Evolutionary conservation across 768 basidiomycete genomes (phyloP), one percentile per base, ranked within the genome.

Genomic region (Amanita exitialis): DNA sequence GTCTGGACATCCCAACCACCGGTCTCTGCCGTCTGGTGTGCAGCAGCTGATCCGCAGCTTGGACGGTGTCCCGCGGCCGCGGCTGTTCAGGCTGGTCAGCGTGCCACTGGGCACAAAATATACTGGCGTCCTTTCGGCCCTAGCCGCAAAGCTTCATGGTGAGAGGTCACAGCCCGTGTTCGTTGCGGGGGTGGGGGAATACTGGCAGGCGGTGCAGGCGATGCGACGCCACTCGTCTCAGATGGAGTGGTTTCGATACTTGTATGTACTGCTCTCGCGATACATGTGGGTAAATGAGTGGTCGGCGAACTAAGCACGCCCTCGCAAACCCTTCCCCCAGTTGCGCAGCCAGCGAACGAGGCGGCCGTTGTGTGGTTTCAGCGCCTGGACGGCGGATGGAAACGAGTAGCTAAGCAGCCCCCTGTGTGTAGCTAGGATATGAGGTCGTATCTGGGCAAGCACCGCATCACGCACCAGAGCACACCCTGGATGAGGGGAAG

Each of bases 211-310:
- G 3, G 60, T 86, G 10, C 59, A 66, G 23, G 90, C 92, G 5
- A 91, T 93, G 82, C 64, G 67, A 54, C 67, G 73, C 52, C 93
- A 96, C 57, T 54, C 67, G 49, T 82, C 80, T 53, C 93, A 96
- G 69, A 66, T 90, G 53, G 78, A 80, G 38, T 94, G 92, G 92
- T 95, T 91, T 69, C 78, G 93, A 37, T 90, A 86, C 79, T 67
- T 93, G 51, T 88, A 92, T 61, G 72, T 94, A 35, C 56, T 66
- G 18, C 88, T 84, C 61, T 92, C 89, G 15, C 75, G 85, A 51
- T 91, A 93, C 61, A 86, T 95, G 89, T 95, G 93, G 92, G 79
- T 88, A 23, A 93, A 93, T 55, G 83, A 88, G 56, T 90, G 89
- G 78, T 70, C 73, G 2, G 76, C 82, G 61, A 59, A 87, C 21